These are phyloP conservation scores for Pseudocercospora crystallina DNA, from an alignment of 2,329 filamentous ascomycete species.

Conservation along the genomic window DNA sequence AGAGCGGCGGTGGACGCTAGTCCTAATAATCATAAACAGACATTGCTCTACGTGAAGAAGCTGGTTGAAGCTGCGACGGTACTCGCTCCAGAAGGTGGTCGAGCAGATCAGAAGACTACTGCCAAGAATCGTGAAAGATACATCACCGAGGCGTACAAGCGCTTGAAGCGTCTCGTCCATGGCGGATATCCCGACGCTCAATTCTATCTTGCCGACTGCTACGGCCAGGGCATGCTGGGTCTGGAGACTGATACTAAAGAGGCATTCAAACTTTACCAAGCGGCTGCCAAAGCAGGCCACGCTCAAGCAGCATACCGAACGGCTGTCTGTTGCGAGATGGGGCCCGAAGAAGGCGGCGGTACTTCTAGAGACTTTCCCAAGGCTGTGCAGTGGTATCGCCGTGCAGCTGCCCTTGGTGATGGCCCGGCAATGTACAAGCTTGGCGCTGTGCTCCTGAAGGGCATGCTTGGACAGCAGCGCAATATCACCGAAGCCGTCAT, in stretches of 20 bases:
- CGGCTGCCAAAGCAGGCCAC: constrained; percentile 86
- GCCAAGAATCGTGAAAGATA: constrained; percentile 76
- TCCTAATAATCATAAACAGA: constrained; percentile 68
- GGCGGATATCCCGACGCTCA: constrained; percentile 79
- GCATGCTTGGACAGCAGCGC: constrained; percentile 79
- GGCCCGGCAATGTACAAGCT: constrained; percentile 97
- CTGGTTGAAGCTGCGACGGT: constrained; percentile 80
- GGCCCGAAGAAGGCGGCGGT: constrained; percentile 88
- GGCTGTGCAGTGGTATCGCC: constrained; percentile 97
- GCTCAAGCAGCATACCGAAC: constrained; percentile 87
- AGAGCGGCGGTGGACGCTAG: constrained; percentile 69
- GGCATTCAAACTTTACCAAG: constrained; percentile 90
- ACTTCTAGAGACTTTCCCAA: constrained; percentile 88
- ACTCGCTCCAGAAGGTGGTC: constrained; percentile 73
- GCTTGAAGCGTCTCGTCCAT: constrained; percentile 80
- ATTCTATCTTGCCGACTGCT: constrained; percentile 89
- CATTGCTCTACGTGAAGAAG: constrained; percentile 75
- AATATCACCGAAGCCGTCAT: constrained; percentile 83
- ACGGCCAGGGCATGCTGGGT: constrained; percentile 78
- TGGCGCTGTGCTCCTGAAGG: constrained; percentile 93
- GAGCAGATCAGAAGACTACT: constrained; percentile 64
- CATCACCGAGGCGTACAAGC: constrained; percentile 81
- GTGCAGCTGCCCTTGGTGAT: constrained; percentile 85
- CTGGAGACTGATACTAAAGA: constrained; percentile 82
- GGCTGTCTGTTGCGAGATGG: constrained; percentile 95